Conservation (phyloP, 2,329 filamentous ascomycete species). For the Stagonosporopsis tanaceti region DNA sequence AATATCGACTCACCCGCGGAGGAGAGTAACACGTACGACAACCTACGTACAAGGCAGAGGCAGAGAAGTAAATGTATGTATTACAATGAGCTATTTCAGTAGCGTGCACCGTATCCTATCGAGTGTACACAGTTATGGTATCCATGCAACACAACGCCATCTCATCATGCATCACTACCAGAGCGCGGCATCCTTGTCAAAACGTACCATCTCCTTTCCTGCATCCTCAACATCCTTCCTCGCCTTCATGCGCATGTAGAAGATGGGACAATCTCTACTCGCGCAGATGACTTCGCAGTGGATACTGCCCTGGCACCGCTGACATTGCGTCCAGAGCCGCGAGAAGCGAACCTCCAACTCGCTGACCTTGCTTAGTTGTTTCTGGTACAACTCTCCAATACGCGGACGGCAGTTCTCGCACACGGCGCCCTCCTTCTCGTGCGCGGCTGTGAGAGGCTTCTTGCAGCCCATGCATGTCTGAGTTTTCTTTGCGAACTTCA, state of each 20-base stretch:
- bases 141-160: slow-evolving; percentile 13
- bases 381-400: slow-evolving; percentile 91
- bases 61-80: not conserved
- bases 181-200: slow-evolving; percentile 83
- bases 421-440: slow-evolving; percentile 84
- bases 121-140: slow-evolving; percentile 6
- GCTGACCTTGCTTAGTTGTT: slow-evolving; percentile 84
- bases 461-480: slow-evolving; percentile 99
- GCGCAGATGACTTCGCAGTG: slow-evolving; percentile 98
- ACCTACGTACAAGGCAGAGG: not conserved
- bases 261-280: slow-evolving; percentile 96
- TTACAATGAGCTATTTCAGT: not conserved
- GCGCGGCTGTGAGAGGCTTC: slow-evolving; percentile 83
- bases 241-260: slow-evolving; percentile 99
- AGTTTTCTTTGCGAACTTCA: slow-evolving; percentile 99
- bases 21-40: not conserved
- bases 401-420: slow-evolving; percentile 85
- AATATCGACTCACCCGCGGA: not conserved
- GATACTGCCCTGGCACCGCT: slow-evolving; percentile 96
- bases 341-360: slow-evolving; percentile 94
- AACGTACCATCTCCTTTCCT: slow-evolving; percentile 86
- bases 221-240: slow-evolving; percentile 98
- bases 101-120: slow-evolving; percentile 4
- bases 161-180: slow-evolving; percentile 54
- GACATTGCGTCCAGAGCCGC: slow-evolving; percentile 96